A percentile compares a stretch with the other conserved stretches of the same genome.
phyloP scores from a whole-genome alignment of 768 basidiomycete species.

The Pisolithus marmoratus region DNA sequence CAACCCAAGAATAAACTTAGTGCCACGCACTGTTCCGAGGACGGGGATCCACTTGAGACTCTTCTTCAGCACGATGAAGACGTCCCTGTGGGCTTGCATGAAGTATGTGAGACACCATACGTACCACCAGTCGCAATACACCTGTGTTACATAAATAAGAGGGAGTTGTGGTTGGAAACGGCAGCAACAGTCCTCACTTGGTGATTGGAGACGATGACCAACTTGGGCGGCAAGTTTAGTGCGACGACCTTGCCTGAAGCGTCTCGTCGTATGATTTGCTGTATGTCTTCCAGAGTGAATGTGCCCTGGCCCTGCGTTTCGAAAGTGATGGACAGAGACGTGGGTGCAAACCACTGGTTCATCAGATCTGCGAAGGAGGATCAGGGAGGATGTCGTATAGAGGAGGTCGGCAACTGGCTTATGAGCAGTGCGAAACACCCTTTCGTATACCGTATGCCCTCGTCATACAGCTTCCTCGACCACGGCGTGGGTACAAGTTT shows the following conservation, averaged over 20 bases:
- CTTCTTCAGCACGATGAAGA: constrained; percentile 91
- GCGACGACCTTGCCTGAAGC: constrained; percentile 48
- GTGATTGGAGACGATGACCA: constrained; percentile 88
- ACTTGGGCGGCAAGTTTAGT: constrained; percentile 70
- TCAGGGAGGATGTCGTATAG: background rate
- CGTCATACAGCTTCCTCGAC: constrained; percentile 53
- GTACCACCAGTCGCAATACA: constrained; percentile 85
- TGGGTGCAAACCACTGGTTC: constrained; percentile 80
- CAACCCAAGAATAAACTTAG: background rate
- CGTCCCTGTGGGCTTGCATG: constrained; percentile 58
- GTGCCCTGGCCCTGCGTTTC: constrained; percentile 63
- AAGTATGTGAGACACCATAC: constrained; percentile 81
- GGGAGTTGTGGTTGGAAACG: background rate
- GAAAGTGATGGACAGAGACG: constrained; percentile 64
- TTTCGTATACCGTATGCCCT: constrained; percentile 76
- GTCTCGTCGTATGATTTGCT: constrained; percentile 51
- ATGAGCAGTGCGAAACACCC: constrained; percentile 73
- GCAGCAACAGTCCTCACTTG: constrained; percentile 47
- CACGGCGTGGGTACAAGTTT: constrained; percentile 55
- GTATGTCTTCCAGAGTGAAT: constrained; percentile 55
- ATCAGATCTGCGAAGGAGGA: constrained; percentile 51
- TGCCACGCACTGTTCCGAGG: constrained; percentile 70
- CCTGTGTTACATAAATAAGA: constrained; percentile 33
- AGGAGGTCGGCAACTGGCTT: constrained; percentile 40
- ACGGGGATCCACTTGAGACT: constrained; percentile 83